phyloP scores from a whole-genome alignment of 208 protist species.

The Angomonas deanei region DNA sequence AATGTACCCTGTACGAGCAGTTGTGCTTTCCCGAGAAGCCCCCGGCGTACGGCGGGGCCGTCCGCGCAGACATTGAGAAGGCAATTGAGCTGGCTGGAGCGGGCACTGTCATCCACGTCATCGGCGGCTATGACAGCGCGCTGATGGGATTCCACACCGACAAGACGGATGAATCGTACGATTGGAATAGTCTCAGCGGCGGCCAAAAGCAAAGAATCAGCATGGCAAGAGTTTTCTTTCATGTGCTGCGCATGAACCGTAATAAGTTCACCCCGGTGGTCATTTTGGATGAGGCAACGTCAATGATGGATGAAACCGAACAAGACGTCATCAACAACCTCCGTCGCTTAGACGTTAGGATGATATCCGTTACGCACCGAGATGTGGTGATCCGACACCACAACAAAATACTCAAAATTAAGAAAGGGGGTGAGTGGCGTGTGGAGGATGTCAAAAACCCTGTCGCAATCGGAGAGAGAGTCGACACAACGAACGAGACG shows the following conservation, averaged over 20 bases:
- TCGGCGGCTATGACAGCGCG: slow-evolving; percentile 65
- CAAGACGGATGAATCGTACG: slow-evolving; percentile 54
- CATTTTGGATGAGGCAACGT: slow-evolving; percentile 83
- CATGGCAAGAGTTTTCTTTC: slow-evolving; percentile 84
- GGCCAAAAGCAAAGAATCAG: slow-evolving; percentile 86
- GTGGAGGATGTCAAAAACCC: slow-evolving; percentile 39
- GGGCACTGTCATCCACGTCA: slow-evolving; percentile 61
- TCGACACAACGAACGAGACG: slow-evolving; percentile 18
- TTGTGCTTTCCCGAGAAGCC: slow-evolving; percentile 53
- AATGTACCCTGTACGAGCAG: slow-evolving; percentile 83
- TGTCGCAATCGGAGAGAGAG: slow-evolving; percentile 33
- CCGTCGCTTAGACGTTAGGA: slow-evolving; percentile 60
- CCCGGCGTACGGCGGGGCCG: slow-evolving; percentile 17
- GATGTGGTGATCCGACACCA: slow-evolving; percentile 77
- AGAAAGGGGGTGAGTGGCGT: slow-evolving; percentile 42
- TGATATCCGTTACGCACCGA: slow-evolving; percentile 82
- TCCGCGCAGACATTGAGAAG: slow-evolving; percentile 33
- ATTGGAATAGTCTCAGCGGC: slow-evolving; percentile 82
- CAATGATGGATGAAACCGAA: slow-evolving; percentile 87
- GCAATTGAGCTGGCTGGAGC: slow-evolving; percentile 65
- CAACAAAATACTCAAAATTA: slow-evolving; percentile 56
- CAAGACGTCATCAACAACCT: slow-evolving; percentile 78
- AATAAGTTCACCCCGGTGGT: slow-evolving; percentile 46
- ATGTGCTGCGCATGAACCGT: slow-evolving; percentile 59
- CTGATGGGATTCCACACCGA: slow-evolving; percentile 44